These are phyloP conservation scores for Xylaria sp. DNA, from an alignment of 2,329 filamentous ascomycete species.

Conservation along the genomic window DNA sequence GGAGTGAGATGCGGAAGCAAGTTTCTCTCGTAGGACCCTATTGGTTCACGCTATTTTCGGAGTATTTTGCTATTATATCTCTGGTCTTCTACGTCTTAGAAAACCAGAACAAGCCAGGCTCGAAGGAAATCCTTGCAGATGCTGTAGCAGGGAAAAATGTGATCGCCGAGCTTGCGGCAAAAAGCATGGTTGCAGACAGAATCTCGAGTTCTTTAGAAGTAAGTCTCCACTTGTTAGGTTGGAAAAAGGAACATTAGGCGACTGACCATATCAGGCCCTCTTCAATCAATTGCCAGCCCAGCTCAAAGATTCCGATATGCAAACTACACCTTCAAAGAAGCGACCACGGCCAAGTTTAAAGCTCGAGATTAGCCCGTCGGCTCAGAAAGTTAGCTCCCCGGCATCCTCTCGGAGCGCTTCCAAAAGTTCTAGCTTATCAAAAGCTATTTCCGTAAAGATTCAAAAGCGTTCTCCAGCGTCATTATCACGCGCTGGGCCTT, in stretches of 20 bases:
- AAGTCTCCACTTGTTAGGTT: constrained; percentile 44
- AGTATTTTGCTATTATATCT: constrained; percentile 81
- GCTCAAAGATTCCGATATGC: constrained; percentile 59
- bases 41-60: constrained; percentile 86
- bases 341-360: constrained; percentile 57
- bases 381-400: constrained; percentile 39
- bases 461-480: constrained; percentile 31
- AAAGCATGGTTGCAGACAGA: constrained; percentile 86
- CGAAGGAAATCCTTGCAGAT: constrained; percentile 82
- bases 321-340: constrained; percentile 56
- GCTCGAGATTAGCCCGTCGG: constrained; percentile 39
- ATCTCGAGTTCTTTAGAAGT: constrained; percentile 81
- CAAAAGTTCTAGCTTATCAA: constrained; percentile 26
- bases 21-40: constrained; percentile 79
- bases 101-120: constrained; percentile 76
- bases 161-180: constrained; percentile 76
- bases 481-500: constrained; percentile 25
- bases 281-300: constrained; percentile 83
- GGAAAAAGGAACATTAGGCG: constrained; percentile 15
- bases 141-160: constrained; percentile 84
- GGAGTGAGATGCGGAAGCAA: constrained; percentile 76
- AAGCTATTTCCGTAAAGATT: constrained; percentile 30
- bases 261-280: constrained; percentile 61
- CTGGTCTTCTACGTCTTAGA: constrained; percentile 81
- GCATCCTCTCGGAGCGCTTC: constrained; percentile 25